These are phyloP conservation scores for Graphilbum fragrans DNA, from an alignment of 2,329 filamentous ascomycete species.

Conservation along the genomic window DNA sequence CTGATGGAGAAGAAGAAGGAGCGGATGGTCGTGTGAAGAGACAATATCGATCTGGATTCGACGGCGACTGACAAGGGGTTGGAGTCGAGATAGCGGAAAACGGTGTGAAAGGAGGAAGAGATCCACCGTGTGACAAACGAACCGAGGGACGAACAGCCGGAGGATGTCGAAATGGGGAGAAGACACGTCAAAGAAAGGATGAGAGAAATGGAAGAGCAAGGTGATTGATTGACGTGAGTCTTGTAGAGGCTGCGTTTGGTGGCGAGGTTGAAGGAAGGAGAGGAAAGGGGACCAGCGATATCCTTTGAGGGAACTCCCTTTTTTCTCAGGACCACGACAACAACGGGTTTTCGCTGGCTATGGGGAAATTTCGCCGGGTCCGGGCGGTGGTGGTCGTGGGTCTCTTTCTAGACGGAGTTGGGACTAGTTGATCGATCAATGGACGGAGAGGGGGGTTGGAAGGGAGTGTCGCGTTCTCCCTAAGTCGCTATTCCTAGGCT, in stretches of 20 bases:
- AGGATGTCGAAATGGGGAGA: too few species aligned
- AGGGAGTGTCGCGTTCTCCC: not conserved
- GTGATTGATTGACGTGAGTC: too few species aligned
- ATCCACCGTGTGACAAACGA: too few species aligned
- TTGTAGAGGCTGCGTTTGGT: not conserved
- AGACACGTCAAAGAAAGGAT: too few species aligned
- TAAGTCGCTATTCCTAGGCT: not conserved
- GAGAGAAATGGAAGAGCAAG: too few species aligned
- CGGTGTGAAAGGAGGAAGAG: too few species aligned
- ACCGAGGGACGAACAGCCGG: too few species aligned
- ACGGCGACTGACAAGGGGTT: too few species aligned
- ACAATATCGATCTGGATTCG: too few species aligned
- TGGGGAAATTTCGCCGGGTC: constrained; percentile 11
- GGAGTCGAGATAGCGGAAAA: too few species aligned
- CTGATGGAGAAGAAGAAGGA: not conserved
- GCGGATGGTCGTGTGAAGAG: too few species aligned
- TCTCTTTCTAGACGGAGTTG: constrained; percentile 10
- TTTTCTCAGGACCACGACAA: constrained; percentile 8
- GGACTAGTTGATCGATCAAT: constrained; percentile 12
- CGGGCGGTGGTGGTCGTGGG: constrained; percentile 8
- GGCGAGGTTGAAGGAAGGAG: constrained; percentile 1
- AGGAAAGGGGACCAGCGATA: constrained; percentile 4
- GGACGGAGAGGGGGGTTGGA: constrained; percentile 1
- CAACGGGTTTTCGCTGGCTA: constrained; percentile 6
- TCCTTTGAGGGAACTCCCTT: constrained; percentile 4